Evolutionary conservation across 1,139 yeast genomes (phyloP), one percentile per base, ranked within the genome.

Genomic region (Hanseniaspora gamundiae): DNA sequence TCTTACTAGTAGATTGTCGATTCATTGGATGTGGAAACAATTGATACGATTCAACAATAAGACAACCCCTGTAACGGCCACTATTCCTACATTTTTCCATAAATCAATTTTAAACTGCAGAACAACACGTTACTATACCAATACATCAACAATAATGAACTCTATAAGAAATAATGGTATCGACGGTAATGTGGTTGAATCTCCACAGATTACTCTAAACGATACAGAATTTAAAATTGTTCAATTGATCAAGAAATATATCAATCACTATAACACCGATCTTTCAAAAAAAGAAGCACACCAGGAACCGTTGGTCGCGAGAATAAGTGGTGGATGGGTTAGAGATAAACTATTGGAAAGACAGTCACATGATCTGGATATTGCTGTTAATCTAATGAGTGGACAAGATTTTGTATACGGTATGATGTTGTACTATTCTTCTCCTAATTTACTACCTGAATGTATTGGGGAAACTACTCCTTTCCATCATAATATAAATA

Each of bases 311-410:
- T 47, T 78, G 20, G 79, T 74, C 28, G 69, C 88, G 19, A 64
- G 99, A 50, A 83, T 91, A 53, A 88, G 97, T 0, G 99, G 99
- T 28, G 99, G 99, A 1, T 91, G 99, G 99, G 99, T 91, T 5
- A 73, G 99, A 54, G 99, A 91, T 61, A 91, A 91, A 65, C 66
- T 91, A 33, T 67, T 93, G 35, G 94, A 94, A 0, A 70, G 72
- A 42, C 78, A 75, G 28, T 80, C 93, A 44, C 79, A 91, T 57
- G 99, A 91, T 60, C 68, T 91, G 38, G 99, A 91, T 56, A 84
- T 91, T 45, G 97, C 96, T 7, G 40, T 93, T 46, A 87, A 91
- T 60, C 70, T 70, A 46, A 65, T 85, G 55, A 75, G 94, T 0
- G 99, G 99, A 1, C 86, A 83, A 57, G 79, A 78, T 38, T 91